Conservation (phyloP, 2,329 filamentous ascomycete genomes). For the Apiospora aurea region DNA sequence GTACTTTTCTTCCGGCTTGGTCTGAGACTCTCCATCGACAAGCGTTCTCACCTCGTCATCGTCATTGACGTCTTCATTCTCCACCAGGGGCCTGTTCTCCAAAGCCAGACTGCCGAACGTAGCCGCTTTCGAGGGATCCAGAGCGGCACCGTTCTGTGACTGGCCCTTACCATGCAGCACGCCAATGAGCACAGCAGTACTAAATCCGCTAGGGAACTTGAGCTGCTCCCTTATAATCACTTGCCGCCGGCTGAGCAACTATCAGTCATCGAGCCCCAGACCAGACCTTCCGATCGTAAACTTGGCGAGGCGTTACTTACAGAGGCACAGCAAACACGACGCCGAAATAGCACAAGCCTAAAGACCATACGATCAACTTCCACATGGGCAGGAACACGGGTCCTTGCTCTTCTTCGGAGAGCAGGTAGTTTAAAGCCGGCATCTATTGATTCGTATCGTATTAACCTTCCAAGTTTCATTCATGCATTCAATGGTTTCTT, state of each 20-base stretch:
- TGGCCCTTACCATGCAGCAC: constrained; percentile 77
- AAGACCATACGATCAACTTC: constrained; percentile 86
- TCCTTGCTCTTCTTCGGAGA: constrained; percentile 79
- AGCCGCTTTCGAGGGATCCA: constrained; percentile 40
- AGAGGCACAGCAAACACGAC: constrained; percentile 95
- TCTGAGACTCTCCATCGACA: constrained; percentile 36
- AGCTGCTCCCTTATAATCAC: constrained; percentile 93
- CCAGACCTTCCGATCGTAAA: no score
- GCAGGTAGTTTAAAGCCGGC: constrained; percentile 86
- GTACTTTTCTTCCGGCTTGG: constrained; percentile 46
- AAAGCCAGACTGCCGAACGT: constrained; percentile 44
- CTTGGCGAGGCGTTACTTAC: constrained; percentile 44
- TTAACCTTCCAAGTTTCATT: neutral
- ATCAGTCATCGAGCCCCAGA: neutral
- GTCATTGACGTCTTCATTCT: constrained; percentile 30
- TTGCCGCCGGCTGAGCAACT: constrained; percentile 68
- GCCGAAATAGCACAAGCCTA: constrained; percentile 95
- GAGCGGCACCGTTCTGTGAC: constrained; percentile 38
- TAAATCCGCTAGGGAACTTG: constrained; percentile 94
- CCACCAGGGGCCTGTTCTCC: constrained; percentile 41
- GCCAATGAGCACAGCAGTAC: constrained; percentile 90
- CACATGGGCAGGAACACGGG: constrained; percentile 75
- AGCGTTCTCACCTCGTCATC: constrained; percentile 33
- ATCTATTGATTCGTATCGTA: constrained; percentile 53
- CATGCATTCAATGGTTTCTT: no score